Evolutionary conservation across 257 asterid species (phyloP), one percentile per base, ranked within the genome.

Genomic region (Nicotiana otophora): DNA sequence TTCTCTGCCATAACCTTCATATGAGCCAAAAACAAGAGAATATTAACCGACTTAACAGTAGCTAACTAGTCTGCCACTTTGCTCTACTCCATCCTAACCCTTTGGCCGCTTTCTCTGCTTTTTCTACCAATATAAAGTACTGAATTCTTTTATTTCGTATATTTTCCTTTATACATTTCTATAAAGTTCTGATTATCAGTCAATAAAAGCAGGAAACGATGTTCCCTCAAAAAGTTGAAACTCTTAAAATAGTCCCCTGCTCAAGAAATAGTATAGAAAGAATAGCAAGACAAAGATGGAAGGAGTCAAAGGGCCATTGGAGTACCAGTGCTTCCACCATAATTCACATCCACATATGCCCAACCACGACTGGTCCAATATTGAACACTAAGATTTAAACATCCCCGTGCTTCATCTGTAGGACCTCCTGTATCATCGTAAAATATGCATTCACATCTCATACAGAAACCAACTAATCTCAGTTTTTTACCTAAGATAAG

Each of bases 291-390:
- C 23, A 20, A 48, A 19, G 42, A 16, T 63, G 66, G 31, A 62
- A 74, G 63, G 39, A 72, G 12, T 72, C 48, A 78, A 54, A 80
- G 67, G 53, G 51, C 39, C 66, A 58, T 17, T 23, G 15, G 64
- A 64, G 36, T 92, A 96, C 99, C 99, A 60, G 97, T 88, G 88
- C 99, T 96, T 88, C 99, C 99, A 82, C 99, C 99, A 82, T 96
- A 96, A 90, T 96, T 96, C 81, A 96, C 99, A 90, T 96, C 99
- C 82, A 93, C 98, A 81, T 90, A 88, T 76, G 98, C 99, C 99
- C 98, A 96, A 84, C 99, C 99, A 54, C 98, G 97, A 88, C 99
- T 94, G 77, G 99, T 96, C 99, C 98, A 96, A 86, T 89, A 96
- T 80, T 96, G 99, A 89, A 96, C 87, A 67, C 86, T 86, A 64